Evolutionary conservation across 768 basidiomycete species (phyloP).

Genomic region (Phylloporus rhodoxanthus): DNA sequence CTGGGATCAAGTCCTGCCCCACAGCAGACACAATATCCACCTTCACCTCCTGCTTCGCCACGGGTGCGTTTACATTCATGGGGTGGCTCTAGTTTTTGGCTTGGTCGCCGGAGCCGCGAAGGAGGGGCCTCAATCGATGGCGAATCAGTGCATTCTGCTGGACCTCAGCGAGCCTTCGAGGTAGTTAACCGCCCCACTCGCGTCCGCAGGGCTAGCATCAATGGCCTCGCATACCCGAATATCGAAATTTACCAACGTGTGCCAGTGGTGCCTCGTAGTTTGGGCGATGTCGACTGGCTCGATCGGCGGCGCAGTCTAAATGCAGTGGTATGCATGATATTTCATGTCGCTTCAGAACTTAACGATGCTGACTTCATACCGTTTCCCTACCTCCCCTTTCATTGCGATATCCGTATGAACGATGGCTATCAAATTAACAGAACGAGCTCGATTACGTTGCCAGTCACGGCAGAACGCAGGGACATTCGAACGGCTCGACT

Average conservation of each 20-base stretch:
- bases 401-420: conserved; percentile 1
- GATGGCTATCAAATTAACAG: conserved; percentile 33
- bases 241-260: conserved; percentile 43
- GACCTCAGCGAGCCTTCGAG: conserved; percentile 39
- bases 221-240: conserved; percentile 37
- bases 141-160: conserved; percentile 30
- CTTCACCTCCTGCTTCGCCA: conserved; percentile 28
- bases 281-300: conserved; percentile 76
- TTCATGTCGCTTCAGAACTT: conserved; percentile 12
- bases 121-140: conserved; percentile 39
- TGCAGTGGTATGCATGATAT: conserved; percentile 50
- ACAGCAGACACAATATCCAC: conserved; percentile 28
- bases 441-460: conserved; percentile 69
- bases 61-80: conserved; percentile 33
- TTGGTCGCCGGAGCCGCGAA: conserved; percentile 31
- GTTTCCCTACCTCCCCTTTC: conserved; percentile 3
- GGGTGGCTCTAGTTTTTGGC: conserved; percentile 36
- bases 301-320: conserved; percentile 66
- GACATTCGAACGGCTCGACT: conserved; percentile 35
- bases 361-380: conserved; percentile 18
- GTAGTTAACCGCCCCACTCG: conserved; percentile 46
- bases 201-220: conserved; percentile 47
- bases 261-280: conserved; percentile 43
- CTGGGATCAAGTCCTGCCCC: conserved; percentile 26
- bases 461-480: conserved; percentile 46